Conservation (phyloP, 2,329 filamentous ascomycete genomes). For the Sclerotiophoma versabilis region DNA sequence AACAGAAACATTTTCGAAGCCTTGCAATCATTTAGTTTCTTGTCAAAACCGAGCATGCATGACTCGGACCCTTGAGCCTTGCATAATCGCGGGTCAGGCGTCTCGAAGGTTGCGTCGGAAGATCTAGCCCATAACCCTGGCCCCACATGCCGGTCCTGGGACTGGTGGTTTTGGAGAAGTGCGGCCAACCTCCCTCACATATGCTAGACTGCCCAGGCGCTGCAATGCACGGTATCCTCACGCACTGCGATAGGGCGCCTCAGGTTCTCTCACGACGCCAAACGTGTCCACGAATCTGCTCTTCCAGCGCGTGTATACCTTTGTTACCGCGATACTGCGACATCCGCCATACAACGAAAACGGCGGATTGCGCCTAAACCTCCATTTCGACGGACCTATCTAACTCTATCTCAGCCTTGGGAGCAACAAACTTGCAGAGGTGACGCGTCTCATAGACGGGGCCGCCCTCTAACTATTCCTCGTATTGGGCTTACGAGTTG, state of each 20-base stretch:
- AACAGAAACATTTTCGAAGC: not conserved
- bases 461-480: not conserved
- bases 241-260: not conserved
- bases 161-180: constrained; percentile 3
- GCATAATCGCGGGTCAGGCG: not conserved
- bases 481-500: not conserved
- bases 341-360: not conserved
- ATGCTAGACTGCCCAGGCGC: constrained; percentile 5
- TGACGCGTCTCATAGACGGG: not conserved
- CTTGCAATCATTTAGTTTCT: not conserved
- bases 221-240: constrained; percentile 3
- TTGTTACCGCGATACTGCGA: not conserved
- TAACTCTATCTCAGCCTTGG: not conserved
- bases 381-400: not conserved
- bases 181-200: constrained; percentile 12
- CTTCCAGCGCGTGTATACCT: not conserved
- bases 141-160: constrained; percentile 14
- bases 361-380: constrained; percentile 2
- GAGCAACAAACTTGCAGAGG: not conserved
- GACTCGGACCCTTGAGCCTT: not conserved
- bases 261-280: constrained; percentile 1
- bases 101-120: constrained; percentile 8
- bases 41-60: not conserved
- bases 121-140: constrained; percentile 9
- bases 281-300: not conserved